Evolutionary conservation across 78 protist genomes (phyloP), one percentile per base, ranked within the genome.

Genomic region (Tieghemostelium lacteum): DNA sequence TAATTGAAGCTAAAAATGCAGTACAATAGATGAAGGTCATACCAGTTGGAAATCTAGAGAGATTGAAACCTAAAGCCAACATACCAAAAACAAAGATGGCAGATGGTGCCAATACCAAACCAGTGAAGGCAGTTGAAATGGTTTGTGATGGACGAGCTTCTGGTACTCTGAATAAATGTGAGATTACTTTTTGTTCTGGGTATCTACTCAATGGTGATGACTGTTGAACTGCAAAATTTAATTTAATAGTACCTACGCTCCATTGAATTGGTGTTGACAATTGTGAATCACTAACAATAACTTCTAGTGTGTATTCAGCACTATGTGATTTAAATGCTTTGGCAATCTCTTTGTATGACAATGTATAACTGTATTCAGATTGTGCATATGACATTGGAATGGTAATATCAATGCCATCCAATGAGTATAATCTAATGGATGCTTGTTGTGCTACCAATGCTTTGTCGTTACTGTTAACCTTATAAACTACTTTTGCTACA

Each of bases 391-490:
- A 7, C 3, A 42, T 70, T 57, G 50, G 88, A 19, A 80, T 57
- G 49, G 66, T 76, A 22, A 36, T 60, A 17, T 80, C 88, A 5
- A 57, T 29, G 24, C 49, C 34, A 0, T 66, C 8, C 45, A 66
- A 62, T 33, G 88, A 80, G 24, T 34, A 14, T 75, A 80, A 37
- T 29, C 76, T 34, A 29, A 80, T 67, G 28, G 71, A 75, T 20
- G 55, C 88, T 67, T 80, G 88, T 67, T 80, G 75, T 8, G 76
- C 76, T 3, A 8, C 29, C 10, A 65, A 80, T 66, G 76, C 36
- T 36, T 65, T 65, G 14, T 28, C 76, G 4, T 34, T 39, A 20
- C 65, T 45, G 31, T 29, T 14, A 55, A 80, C 33, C 34, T 73
- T 70, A 61, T 66, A 80, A 37, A 55, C 64, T 54, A 80, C 20